Evolutionary conservation across 2,329 filamentous ascomycete genomes (phyloP), one percentile per base, ranked within the genome.

Genomic region (Metarhizium album): DNA sequence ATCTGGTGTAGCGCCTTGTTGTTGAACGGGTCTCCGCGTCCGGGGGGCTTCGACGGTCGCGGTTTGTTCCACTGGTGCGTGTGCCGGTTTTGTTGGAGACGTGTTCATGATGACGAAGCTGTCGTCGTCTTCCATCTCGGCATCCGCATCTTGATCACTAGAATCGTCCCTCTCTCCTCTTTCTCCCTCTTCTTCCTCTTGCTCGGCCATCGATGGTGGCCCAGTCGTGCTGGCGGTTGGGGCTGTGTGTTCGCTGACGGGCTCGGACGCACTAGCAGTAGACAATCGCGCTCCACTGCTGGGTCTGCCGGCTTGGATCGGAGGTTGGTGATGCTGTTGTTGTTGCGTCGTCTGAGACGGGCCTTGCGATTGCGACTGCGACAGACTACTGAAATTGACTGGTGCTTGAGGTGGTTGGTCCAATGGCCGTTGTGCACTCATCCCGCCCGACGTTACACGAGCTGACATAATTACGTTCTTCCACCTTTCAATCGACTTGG

Each of bases 401-500:
- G 59, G 57, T n/a, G 20, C 29, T 47, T 45, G 53, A 8, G 58
- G 52, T 42, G 62, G 27, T 47, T 70, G 68, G 18, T 74, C 71
- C 13, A 83, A 62, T 2, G 74, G 57, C 43, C 69, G 70, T 55
- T 83, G 80, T 2, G 71, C 68, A 46, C 65, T 65, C 66, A 82
- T 71, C 18, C 77, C 75, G 16, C 55, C 56, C n/a, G 59, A 59
- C 3, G 66, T 62, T 4, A 66, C 67, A 40, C 78, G 70, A 2
- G 73, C 68, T 5, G 76, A 73, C n/a, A 72, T 67, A 13, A 84
- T 75, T 16, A 83, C 78, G 4, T 67, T 70, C 64, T 81, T 84
- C 81, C 81, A 84, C 29, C 79, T 71, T 42, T 78, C 74, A 52
- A 84, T 81, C 2, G 74, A 74, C n/a, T 70, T 68, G 6, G 75